Evolutionary conservation across 306 rosid genomes (phyloP), one percentile per base, ranked within the genome.

Genomic region (Dalbergia oliveri): DNA sequence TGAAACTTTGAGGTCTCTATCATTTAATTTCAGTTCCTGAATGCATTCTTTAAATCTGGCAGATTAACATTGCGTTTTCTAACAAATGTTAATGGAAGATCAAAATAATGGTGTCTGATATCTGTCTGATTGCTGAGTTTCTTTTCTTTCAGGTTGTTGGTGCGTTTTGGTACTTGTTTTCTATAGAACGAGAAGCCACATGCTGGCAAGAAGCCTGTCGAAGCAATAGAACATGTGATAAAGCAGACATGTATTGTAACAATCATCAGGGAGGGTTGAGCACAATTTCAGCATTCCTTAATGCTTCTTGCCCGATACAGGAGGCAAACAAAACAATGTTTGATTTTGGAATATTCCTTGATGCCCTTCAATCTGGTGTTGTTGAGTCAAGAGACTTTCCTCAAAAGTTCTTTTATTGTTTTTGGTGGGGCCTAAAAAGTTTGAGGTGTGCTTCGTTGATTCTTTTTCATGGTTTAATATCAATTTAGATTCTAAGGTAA

Each of bases 361-460:
- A 91, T 66, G 98, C 97, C 67, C 98, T 94, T 90, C 85, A 91
- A 79, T 90, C 98, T 79, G 90, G 92, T 76, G 92, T 94, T 77
- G 97, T 92, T 75, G 90, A 84, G 60, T 92, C 95, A 43, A 84
- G 62, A 15, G 94, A 90, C 80, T 94, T 94, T 77, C 95, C 93
- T 15, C 87, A 86, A 64, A 94, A 92, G 84, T 86, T 94, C 56
- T 90, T 92, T 50, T 93, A 93, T 91, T 93, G 97, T 82, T 93
- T 93, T 77, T 93, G 98, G 98, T 93, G 98, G 98, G 98, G 98
- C 79, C 87, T 94, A 51, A 82, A 88, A 66, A 94, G 90, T 85
- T 87, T 94, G 81, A 94, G 98, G 98, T 94, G 79, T 66, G 88
- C 83, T 78, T 73, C 71, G 18, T 77, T 16, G 66, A 58, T 68